Percentiles rank a stretch among this genome's conserved stretches.
phyloP scores from a whole-genome alignment of 768 basidiomycete genomes.

The Heimioporus sp. region DNA sequence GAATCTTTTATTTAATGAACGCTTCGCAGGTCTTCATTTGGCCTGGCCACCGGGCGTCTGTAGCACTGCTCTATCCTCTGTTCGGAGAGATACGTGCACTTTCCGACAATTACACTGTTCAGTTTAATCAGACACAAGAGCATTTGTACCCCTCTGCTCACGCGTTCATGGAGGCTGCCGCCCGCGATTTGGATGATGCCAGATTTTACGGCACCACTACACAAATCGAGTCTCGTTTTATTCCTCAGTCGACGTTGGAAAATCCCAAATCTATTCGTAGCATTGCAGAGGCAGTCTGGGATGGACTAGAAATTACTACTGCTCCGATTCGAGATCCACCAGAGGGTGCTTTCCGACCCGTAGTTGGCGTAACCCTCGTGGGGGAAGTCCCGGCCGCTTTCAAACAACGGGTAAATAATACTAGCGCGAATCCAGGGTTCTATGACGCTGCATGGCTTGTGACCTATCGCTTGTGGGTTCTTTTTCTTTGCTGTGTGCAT shows the following conservation, averaged over 20 bases:
- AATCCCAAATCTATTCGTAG: not conserved
- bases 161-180: not conserved
- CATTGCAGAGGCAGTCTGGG: conserved; percentile 18
- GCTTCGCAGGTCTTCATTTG: conserved; percentile 8
- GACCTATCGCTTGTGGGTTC: conserved; percentile 3
- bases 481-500: not conserved
- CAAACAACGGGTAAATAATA: conserved; percentile 7
- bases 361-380: conserved; percentile 1
- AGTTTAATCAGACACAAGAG: conserved; percentile 9
- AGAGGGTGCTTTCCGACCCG: not conserved
- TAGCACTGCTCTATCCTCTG: conserved; percentile 12
- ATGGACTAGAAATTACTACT: conserved; percentile 8
- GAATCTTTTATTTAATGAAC: not conserved
- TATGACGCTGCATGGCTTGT: conserved; percentile 19
- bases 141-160: conserved; percentile 11
- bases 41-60: conserved; percentile 2
- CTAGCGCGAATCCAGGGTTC: conserved; percentile 18
- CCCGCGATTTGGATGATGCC: conserved; percentile 4
- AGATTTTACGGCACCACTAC: conserved; percentile 12
- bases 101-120: conserved; percentile 10
- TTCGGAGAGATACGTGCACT: conserved; percentile 13
- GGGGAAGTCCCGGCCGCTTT: conserved; percentile 12
- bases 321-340: not conserved
- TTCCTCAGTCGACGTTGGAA: conserved; percentile 11
- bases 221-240: conserved; percentile 11